phyloP scores from a whole-genome alignment of 768 basidiomycete genomes.

The Tubosaeta brunneosetosa region DNA sequence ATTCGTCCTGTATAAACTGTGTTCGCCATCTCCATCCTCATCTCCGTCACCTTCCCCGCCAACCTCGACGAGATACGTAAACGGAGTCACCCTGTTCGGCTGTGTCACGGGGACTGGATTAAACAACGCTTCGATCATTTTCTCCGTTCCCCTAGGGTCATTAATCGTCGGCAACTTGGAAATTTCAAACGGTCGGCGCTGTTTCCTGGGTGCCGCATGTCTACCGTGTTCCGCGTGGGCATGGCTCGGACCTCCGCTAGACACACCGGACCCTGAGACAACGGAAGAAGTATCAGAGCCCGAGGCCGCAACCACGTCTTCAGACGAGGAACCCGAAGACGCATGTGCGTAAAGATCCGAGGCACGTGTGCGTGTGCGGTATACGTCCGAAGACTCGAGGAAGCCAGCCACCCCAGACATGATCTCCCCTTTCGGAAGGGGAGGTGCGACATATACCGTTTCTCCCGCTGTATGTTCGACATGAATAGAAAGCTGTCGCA shows the following conservation, averaged over 20 bases:
- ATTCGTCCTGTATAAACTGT: background rate
- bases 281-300: constrained; percentile 22
- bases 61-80: constrained; percentile 35
- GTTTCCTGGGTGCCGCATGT: constrained; percentile 15
- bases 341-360: constrained; percentile 41
- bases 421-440: constrained; percentile 69
- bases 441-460: constrained; percentile 54
- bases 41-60: constrained; percentile 19
- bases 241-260: background rate
- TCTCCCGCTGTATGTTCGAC: constrained; percentile 53
- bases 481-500: constrained; percentile 52
- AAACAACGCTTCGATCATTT: constrained; percentile 74
- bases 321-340: constrained; percentile 29
- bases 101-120: constrained; percentile 56
- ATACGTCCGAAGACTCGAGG: constrained; percentile 49
- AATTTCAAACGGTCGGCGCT: constrained; percentile 27
- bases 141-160: constrained; percentile 63
- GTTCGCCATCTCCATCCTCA: constrained; percentile 9
- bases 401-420: constrained; percentile 62
- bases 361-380: constrained; percentile 46
- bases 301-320: constrained; percentile 1
- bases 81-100: constrained; percentile 25
- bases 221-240: background rate
- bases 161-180: constrained; percentile 46
- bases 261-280: constrained; percentile 10